Evolutionary conservation across 768 basidiomycete species (phyloP).

Genomic region (Lentinus tigrinus): DNA sequence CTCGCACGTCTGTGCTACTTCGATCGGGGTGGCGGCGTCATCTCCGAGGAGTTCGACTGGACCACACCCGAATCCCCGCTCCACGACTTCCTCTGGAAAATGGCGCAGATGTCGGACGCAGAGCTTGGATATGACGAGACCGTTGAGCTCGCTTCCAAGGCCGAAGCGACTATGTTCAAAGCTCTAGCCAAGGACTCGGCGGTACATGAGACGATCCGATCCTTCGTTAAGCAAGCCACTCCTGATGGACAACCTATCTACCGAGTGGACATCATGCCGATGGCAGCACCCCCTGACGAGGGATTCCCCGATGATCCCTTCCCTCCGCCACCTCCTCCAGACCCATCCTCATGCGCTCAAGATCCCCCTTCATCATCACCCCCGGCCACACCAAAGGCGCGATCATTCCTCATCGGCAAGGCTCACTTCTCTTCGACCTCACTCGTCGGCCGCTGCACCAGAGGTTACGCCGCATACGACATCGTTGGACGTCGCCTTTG

Average conservation of each 20-base stretch:
- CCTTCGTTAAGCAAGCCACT: neutral
- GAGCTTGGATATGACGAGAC: slow-evolving; percentile 2
- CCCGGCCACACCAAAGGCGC: neutral
- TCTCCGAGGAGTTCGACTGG: slow-evolving; percentile 6
- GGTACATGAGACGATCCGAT: neutral
- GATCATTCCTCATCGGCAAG: slow-evolving; percentile 6
- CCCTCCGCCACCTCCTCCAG: neutral
- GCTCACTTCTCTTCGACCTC: neutral
- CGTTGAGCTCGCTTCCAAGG: neutral
- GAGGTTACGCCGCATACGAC: slow-evolving; percentile 8
- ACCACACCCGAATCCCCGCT: neutral
- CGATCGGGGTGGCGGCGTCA: slow-evolving; percentile 6
- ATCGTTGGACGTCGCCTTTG: neutral
- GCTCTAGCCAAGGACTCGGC: neutral
- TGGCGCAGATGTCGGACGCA: neutral
- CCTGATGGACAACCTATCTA: neutral
- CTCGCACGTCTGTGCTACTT: neutral
- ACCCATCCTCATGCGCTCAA: neutral
- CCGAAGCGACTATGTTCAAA: neutral
- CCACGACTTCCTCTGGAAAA: neutral
- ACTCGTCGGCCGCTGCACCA: slow-evolving; percentile 1
- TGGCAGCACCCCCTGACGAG: neutral
- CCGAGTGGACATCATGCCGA: neutral
- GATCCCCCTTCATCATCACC: neutral
- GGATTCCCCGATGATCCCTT: neutral